Evolutionary conservation across 2,329 filamentous ascomycete genomes (phyloP), one percentile per base, ranked within the genome.

Genomic region (Aspergillus quadrilineatus): DNA sequence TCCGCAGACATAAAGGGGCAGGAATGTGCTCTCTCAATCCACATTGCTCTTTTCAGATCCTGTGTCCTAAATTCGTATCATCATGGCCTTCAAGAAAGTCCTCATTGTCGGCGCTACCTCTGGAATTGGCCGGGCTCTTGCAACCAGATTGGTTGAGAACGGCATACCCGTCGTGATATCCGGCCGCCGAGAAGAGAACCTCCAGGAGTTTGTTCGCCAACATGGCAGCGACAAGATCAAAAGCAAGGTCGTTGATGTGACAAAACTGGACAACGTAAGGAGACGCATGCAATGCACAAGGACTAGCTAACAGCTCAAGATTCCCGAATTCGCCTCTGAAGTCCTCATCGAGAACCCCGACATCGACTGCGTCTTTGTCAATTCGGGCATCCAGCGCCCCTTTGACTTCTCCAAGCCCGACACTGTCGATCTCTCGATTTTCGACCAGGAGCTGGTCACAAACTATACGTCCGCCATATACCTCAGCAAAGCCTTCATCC

Each of bases 101-200:
- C 75, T 83, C 7, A 67, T 84, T 29, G 70, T 84, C 8, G 82
- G 82, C n/a, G 82, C 81, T 37, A 75, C 73, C 6, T 71, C 69
- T 29, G 74, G 74, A 22, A 77, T 77, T 49, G 75, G 82, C 48
- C 70, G 76, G 59, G 79, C 80, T 5, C 73, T 84, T 12, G 79
- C 81, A 3, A 71, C 75, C 30, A 77, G 75, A 60, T 68, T 83
- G 22, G 69, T 84, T 7, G 64, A 76, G 47, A 75, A 79, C 57
- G 79, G 77, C 32, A 76, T 75, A 55, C 70, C 71, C 15, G 75
- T 81, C 39, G 76, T 83, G 41, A 73, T 80, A 3, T 74, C 79
- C 4, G 82, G 82, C 3, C 72, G 82, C 7, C 69, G 82, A 54
- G 41, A 82, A 63, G 78, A 82, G 55, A 79, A 79, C 17, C 73